Percentiles rank a stretch among this genome's conserved stretches.
Conservation (phyloP, 768 basidiomycete genomes). For the Russula olivacea region DNA sequence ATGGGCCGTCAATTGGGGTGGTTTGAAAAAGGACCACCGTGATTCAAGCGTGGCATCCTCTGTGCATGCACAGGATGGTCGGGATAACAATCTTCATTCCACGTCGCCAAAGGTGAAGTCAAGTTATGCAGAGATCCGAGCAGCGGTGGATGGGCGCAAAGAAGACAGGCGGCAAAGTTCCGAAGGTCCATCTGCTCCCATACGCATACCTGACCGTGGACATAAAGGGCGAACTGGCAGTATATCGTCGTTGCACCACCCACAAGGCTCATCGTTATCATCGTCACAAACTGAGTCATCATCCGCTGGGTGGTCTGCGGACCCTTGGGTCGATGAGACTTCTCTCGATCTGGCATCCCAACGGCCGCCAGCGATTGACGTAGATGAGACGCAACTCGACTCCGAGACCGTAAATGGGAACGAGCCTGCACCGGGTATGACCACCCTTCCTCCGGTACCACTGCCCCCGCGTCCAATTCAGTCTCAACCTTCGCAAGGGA, state of each 20-base stretch:
- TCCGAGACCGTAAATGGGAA: neutral
- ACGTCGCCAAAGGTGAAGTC: conserved; percentile 33
- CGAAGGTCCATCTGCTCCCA: conserved; percentile 30
- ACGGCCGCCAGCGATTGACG: neutral
- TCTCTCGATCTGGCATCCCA: neutral
- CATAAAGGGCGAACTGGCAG: conserved; percentile 30
- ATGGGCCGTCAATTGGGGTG: conserved; percentile 82
- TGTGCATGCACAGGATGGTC: conserved; percentile 25
- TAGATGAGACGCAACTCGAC: conserved; percentile 7
- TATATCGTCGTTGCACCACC: conserved; percentile 26
- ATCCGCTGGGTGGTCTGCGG: conserved; percentile 13
- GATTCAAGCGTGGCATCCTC: conserved; percentile 12
- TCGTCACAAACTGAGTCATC: conserved; percentile 30
- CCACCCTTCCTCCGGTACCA: conserved; percentile 6
- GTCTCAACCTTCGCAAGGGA: conserved; percentile 66
- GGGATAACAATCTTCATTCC: neutral
- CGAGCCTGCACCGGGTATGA: neutral
- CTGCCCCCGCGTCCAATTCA: conserved; percentile 47
- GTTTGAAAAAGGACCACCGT: conserved; percentile 51
- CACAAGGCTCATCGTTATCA: conserved; percentile 27
- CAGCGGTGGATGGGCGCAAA: conserved; percentile 65
- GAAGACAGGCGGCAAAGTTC: conserved; percentile 31
- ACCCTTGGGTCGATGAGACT: neutral
- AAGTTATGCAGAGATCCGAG: conserved; percentile 69
- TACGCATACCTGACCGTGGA: conserved; percentile 32